phyloP scores from a whole-genome alignment of 2,329 filamentous ascomycete species.

The Penicillium sp. region DNA sequence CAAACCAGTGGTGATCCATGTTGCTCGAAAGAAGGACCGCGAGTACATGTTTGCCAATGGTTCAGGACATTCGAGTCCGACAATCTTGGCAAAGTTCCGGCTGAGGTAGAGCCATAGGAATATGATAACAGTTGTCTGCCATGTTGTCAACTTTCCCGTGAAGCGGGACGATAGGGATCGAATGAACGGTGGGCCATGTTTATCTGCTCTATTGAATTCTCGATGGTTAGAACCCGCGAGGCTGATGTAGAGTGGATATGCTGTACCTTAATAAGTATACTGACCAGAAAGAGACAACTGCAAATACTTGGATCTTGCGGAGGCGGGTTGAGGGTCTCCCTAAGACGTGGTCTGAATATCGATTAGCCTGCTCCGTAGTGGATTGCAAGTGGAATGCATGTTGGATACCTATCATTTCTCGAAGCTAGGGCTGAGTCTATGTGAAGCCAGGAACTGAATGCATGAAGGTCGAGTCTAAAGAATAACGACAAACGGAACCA shows the following conservation, averaged over 20 bases:
- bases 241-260: neutral
- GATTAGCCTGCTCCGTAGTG: constrained; percentile 1
- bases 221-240: neutral
- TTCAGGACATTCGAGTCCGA: constrained; percentile 87
- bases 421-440: constrained; percentile 2
- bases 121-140: constrained; percentile 84
- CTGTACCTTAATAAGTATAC: constrained; percentile 72
- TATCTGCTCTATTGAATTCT: constrained; percentile 62
- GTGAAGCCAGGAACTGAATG: neutral
- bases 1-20: constrained; percentile 91
- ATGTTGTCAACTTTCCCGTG: constrained; percentile 71
- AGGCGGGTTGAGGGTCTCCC: constrained; percentile 89
- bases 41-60: constrained; percentile 93
- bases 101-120: constrained; percentile 88
- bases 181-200: constrained; percentile 79
- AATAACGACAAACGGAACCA: neutral
- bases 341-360: constrained; percentile 72
- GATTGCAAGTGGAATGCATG: neutral
- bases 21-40: constrained; percentile 87
- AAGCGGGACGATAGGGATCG: constrained; percentile 69
- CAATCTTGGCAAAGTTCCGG: constrained; percentile 88
- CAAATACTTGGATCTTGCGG: constrained; percentile 85
- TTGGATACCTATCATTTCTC: constrained; percentile 32
- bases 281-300: constrained; percentile 88
- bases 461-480: neutral